Base-by-base conservation (phyloP, 1,284 basidiomycete genomes). In the Ustilago vetiveriae region DNA sequence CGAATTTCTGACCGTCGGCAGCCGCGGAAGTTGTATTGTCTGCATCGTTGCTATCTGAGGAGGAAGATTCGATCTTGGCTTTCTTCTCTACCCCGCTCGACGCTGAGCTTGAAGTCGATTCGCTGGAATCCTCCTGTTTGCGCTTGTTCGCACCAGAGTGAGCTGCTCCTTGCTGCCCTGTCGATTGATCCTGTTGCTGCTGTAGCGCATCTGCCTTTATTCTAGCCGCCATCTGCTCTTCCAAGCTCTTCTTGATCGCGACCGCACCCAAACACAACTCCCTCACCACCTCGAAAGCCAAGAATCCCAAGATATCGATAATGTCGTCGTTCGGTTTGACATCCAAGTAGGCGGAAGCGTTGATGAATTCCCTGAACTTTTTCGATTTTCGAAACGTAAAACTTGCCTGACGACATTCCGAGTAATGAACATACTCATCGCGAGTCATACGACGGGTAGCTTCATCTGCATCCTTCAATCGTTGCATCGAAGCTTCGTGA, bases 351-450 rank as follows among this genome's bases (percentile, higher is more conserved):
- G 89, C 82, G 6, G 91, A 89, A n/a, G 96, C 88, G 81, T 94
- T 93, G 72, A 98, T 87, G 79, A 96, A 98, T 75, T 98, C 95
- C 36, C 92, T 88, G 84, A 98, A 98, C 2, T 92, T 91, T 82
- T 96, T 96, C 10, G 89, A 92, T 93, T 78, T 22, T 37, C 59
- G 89, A 82, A 95, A 97, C 0, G 94, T 96, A 83, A 98, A 98
- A 10, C 92, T 93, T 0, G 95, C 95, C 83, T 97, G 94, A 49
- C 95, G 88, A 84, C 94, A 97, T 79, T 97, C 94, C 2, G 94
- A 94, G 81, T 98, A 98, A 80, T 96, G 93, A 64, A 94, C 91
- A 81, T 98, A 98, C 78, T 98, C 93, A 79, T 97, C 94, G 67
- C 92, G 86, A 0, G 93, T 96, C 95, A 98, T 98, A 82, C 92